These are phyloP conservation scores for Leishmania braziliensis DNA, from an alignment of 208 protist genomes.

Conservation along the genomic window DNA sequence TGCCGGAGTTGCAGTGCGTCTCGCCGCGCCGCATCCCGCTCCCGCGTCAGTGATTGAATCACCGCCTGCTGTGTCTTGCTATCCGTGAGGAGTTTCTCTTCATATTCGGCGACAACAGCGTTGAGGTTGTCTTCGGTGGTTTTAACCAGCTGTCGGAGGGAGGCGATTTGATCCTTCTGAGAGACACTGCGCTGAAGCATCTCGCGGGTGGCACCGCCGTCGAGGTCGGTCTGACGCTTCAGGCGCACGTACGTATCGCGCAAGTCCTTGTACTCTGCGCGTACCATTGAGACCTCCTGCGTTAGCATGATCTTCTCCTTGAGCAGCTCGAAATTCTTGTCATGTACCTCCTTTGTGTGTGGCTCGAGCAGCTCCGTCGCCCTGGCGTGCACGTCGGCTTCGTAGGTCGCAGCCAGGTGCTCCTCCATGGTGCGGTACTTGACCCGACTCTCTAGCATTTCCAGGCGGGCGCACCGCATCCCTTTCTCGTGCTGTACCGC, in stretches of 20 bases:
- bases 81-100: conserved; percentile 43
- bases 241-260: conserved; percentile 48
- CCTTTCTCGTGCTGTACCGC: conserved; percentile 28
- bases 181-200: conserved; percentile 45
- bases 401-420: conserved; percentile 39
- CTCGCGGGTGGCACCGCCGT: conserved; percentile 40
- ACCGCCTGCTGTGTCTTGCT: conserved; percentile 32
- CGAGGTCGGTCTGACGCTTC: conserved; percentile 50
- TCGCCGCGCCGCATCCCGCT: conserved; percentile 63
- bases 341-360: conserved; percentile 68
- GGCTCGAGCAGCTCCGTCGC: conserved; percentile 68
- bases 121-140: conserved; percentile 65
- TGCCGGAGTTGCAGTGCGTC: conserved; percentile 46
- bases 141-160: conserved; percentile 56
- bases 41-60: conserved; percentile 37
- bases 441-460: conserved; percentile 83
- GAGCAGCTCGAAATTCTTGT: conserved; percentile 74
- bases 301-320: conserved; percentile 69
- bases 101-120: conserved; percentile 56
- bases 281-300: conserved; percentile 40
- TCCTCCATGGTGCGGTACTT: conserved; percentile 60
- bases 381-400: conserved; percentile 53
- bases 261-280: conserved; percentile 26
- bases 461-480: conserved; percentile 38
- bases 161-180: conserved; percentile 56